phyloP scores from a whole-genome alignment of 2,329 filamentous ascomycete species.

The Colletotrichum brevisporum region DNA sequence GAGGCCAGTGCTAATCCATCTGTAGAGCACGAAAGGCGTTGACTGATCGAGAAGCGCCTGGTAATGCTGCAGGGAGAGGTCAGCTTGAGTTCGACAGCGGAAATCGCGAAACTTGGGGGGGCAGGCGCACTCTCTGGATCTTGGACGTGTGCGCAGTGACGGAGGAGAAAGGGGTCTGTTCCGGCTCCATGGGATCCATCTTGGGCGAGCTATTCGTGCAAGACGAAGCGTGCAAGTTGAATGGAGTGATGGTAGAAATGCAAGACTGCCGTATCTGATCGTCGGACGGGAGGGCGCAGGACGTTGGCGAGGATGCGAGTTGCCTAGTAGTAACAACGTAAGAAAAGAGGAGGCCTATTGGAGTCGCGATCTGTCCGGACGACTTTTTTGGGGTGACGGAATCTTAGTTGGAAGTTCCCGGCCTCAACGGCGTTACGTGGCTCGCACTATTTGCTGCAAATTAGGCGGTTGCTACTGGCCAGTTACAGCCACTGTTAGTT shows the following conservation, averaged over 20 bases:
- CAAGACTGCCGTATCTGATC: slow-evolving; percentile 5
- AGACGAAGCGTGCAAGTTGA: not conserved
- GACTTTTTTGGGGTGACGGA: slow-evolving; percentile 35
- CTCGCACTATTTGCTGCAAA: not conserved
- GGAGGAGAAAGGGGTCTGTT: slow-evolving; percentile 91
- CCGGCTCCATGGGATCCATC: slow-evolving; percentile 91
- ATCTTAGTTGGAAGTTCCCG: not conserved
- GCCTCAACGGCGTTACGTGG: slow-evolving; percentile 2
- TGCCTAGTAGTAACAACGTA: not conserved
- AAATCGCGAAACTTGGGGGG: not conserved
- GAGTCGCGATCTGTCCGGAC: slow-evolving; percentile 40
- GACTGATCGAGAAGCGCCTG: slow-evolving; percentile 95
- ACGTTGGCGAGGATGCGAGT: slow-evolving; percentile 2
- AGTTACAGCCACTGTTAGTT: slow-evolving; percentile 22
- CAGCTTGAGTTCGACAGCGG: slow-evolving; percentile 38
- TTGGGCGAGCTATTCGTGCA: slow-evolving; percentile 40
- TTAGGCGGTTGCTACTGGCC: not conserved
- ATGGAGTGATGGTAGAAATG: not conserved
- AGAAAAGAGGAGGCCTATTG: slow-evolving; percentile 17
- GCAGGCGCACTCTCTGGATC: slow-evolving; percentile 75
- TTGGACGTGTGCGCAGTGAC: slow-evolving; percentile 88
- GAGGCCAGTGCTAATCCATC: slow-evolving; percentile 88
- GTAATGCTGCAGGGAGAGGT: slow-evolving; percentile 76
- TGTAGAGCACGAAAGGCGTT: slow-evolving; percentile 89
- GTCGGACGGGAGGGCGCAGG: not conserved